A percentile compares a stretch with the other conserved stretches of the same genome.
phyloP scores from a whole-genome alignment of 352 stramenopile genomes.

The Globisporangium alternatum region DNA sequence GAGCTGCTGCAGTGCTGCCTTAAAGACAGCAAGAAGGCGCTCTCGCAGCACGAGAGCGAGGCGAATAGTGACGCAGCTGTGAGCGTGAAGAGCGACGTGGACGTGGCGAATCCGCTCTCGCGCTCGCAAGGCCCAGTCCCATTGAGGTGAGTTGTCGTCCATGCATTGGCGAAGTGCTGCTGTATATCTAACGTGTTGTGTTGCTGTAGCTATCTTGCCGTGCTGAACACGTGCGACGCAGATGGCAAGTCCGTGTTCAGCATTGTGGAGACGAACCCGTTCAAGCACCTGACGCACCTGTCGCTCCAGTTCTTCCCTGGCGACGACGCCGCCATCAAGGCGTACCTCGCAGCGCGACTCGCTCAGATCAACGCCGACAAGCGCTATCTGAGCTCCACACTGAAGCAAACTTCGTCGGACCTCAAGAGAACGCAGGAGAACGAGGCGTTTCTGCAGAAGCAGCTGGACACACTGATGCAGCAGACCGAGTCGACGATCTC shows the following conservation, averaged over 20 bases:
- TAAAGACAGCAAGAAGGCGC: conserved; percentile 56
- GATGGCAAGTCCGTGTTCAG: conserved; percentile 81
- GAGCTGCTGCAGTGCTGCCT: conserved; percentile 89
- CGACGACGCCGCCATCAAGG: conserved; percentile 88
- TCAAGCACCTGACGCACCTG: conserved; percentile 94
- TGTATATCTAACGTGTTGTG: neutral
- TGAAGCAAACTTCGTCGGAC: conserved; percentile 46
- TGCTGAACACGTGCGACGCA: conserved; percentile 69
- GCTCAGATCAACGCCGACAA: conserved; percentile 73
- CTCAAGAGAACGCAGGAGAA: conserved; percentile 39
- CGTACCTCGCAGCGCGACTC: conserved; percentile 88
- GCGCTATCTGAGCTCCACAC: conserved; percentile 28
- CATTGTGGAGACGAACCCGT: conserved; percentile 93
- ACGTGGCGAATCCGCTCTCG: conserved; percentile 25
- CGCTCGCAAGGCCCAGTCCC: conserved; percentile 68
- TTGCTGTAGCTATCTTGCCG: conserved; percentile 65
- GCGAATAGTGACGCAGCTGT: conserved; percentile 1
- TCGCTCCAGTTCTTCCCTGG: conserved; percentile 84
- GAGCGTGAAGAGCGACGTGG: conserved; percentile 7
- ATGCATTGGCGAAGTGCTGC: neutral
- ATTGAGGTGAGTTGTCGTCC: conserved; percentile 37
- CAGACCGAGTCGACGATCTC: conserved; percentile 59
- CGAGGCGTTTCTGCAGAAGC: conserved; percentile 42
- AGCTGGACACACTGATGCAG: conserved; percentile 48
- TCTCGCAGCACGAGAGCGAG: conserved; percentile 16